Base-by-base conservation (phyloP, 805 yeast species). In the Clavispora fructus region DNA sequence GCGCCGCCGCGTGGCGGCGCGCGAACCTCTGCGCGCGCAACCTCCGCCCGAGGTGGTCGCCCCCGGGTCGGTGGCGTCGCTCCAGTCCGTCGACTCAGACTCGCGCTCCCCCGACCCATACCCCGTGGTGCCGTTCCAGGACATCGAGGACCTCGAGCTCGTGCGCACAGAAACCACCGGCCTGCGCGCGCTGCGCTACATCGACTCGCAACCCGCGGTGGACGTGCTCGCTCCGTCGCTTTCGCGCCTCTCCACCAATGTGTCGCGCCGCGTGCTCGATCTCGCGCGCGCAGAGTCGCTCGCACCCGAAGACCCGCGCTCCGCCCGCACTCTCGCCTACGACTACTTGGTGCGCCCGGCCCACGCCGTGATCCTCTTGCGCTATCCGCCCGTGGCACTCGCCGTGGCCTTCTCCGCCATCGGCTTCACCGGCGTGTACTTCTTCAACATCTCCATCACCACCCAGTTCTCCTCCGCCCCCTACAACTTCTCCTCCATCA, bases 381-480 rank as follows among this genome's bases (percentile, higher is more conserved):
- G 69, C 46, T 83, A 83, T 60, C 95, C 95, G 0, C 94, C 95
- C 0, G 91, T 89, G 8, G 60, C 75, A 1, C 64, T 86, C 41
- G 80, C 89, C 7, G 75, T 87, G 31, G 59, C 71, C 1, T 87
- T 80, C 58, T 81, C 91, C 1, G 79, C 88, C 1, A 77, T 83
- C n/a, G 77, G 86, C 41, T 89, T 87, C 65, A 82, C 82, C 4
- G 78, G 79, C 13, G 64, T 86, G 16, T 88, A 87, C 60, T 79
- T 85, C 51, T 79, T 87, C 57, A 89, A 89, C 65, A 74, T 87
- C 78, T 75, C 92, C 4, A 69, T 89, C 38, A 75, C 91, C 40
- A 75, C 78, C 56, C 74, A 73, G 43, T 88, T 81, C 62, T 68
- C 86, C 0, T 57, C 74, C 17, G 63, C 67, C 0, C 96, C 96